Evolutionary conservation across 768 basidiomycete genomes (phyloP).

Genomic region (Suillus bovinus): DNA sequence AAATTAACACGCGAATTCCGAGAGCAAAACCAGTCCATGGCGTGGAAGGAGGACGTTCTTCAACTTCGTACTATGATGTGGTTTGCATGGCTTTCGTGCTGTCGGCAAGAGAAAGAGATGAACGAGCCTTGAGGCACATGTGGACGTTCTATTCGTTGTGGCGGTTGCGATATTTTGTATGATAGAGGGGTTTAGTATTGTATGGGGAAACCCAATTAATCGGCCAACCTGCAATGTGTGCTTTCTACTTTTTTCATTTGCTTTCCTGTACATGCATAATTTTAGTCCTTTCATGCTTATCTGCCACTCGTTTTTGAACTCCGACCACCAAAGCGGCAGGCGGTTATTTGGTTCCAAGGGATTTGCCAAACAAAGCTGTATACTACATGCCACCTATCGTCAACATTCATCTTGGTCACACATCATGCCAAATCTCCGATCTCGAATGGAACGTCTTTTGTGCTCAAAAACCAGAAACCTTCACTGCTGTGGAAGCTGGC

Average conservation of each 20-base stretch:
- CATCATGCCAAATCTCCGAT: neutral
- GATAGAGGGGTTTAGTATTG: conserved; percentile 26
- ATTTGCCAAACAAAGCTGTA: neutral
- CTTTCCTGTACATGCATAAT: conserved; percentile 27
- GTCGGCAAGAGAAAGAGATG: conserved; percentile 46
- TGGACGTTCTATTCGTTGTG: conserved; percentile 4
- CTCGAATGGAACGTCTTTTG: neutral
- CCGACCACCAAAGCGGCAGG: conserved; percentile 23
- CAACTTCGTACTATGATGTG: conserved; percentile 93
- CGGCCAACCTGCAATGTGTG: conserved; percentile 25
- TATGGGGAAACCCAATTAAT: conserved; percentile 29
- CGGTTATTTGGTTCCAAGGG: neutral
- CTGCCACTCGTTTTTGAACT: conserved; percentile 7
- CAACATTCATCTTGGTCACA: neutral
- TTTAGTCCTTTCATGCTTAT: conserved; percentile 7
- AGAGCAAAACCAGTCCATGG: conserved; percentile 82
- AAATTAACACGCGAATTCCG: conserved; percentile 86
- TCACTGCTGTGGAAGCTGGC: neutral
- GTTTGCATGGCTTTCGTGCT: conserved; percentile 85
- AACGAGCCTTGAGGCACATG: conserved; percentile 19
- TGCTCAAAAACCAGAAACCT: neutral
- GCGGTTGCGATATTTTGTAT: conserved; percentile 17
- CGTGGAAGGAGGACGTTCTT: conserved; percentile 94
- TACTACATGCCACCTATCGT: neutral
- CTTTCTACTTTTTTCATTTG: conserved; percentile 15